Evolutionary conservation across 1,284 basidiomycete species (phyloP).

Genomic region (Hortiboletus rubellus): DNA sequence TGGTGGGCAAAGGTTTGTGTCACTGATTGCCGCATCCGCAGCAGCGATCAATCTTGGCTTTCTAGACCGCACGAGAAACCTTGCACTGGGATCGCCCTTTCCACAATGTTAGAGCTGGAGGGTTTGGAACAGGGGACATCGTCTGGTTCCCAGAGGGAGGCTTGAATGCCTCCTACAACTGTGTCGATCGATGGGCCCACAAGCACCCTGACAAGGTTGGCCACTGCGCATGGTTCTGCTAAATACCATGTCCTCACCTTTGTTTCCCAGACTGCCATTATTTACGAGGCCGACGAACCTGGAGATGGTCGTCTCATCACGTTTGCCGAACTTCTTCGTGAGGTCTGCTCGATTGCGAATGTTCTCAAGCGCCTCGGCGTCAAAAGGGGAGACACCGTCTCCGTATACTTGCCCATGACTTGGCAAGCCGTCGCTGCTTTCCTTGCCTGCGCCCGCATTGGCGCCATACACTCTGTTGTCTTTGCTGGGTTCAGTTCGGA

Average conservation of each 20-base stretch:
- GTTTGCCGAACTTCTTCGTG: conserved; percentile 85
- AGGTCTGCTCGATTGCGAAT: conserved; percentile 90
- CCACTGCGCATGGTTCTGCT: not conserved
- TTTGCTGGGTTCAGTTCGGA: conserved; percentile 99
- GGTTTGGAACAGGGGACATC: conserved; percentile 86
- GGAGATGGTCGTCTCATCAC: conserved; percentile 76
- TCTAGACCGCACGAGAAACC: conserved; percentile 74
- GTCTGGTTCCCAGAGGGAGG: conserved; percentile 94
- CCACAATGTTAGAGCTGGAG: conserved; percentile 83
- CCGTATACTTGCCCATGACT: conserved; percentile 86
- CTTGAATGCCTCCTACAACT: conserved; percentile 95
- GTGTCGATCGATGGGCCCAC: conserved; percentile 95
- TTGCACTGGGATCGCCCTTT: conserved; percentile 93
- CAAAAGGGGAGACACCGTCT: conserved; percentile 95
- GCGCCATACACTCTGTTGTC: conserved; percentile 97
- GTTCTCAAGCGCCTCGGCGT: conserved; percentile 89
- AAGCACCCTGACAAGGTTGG: conserved; percentile 84
- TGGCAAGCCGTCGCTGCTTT: conserved; percentile 96
- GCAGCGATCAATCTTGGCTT: not conserved
- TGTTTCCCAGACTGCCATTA: conserved; percentile 75
- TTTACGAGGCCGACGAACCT: conserved; percentile 98
- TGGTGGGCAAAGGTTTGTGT: conserved; percentile 84
- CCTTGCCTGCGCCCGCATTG: conserved; percentile 96
- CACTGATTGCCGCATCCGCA: not conserved
- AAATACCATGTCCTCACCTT: not conserved